Base-by-base conservation (phyloP, 2,329 filamentous ascomycete species). In the Tricladium varicosporioides region DNA sequence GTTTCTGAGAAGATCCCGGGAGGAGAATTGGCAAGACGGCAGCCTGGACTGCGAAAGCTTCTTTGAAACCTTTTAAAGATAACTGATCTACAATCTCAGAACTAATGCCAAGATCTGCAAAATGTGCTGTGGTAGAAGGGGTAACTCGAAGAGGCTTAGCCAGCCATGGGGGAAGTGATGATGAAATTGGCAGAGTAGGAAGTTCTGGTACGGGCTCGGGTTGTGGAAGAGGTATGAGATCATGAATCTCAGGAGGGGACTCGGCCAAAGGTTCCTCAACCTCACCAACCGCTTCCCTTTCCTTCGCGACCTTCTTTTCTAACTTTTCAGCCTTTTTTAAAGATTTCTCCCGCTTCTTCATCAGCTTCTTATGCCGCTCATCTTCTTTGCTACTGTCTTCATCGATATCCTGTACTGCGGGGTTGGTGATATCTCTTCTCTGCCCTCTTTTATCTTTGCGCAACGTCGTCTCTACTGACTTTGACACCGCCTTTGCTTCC, bases 161-260 rank as follows among this genome's bases (percentile, higher is more conserved):
- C 11, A 97, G 78, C 93, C 93, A 97, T 2, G 78, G 65, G 0
- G 93, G 93, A 2, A 96, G 77, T 1, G 89, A 88, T 31, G 91
- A 87, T 71, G 91, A 92, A n/a, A 81, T 81, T 1, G 87, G 84
- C 53, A 80, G 80, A 51, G 82, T 79, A 1, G 77, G 76, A 31
- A 81, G 74, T 47, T 85, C 80, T 1, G 79, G 75, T 1, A 84
- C 78, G 0, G 82, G 83, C 32, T 82, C 81, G 11, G 90, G 92
- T 64, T 96, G 92, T 7, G 92, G 92, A 16, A 96, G 77, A 5
- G 91, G 92, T 55, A 88, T 85, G 0, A 97, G 78, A 18, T 90
- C 91, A 70, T 92, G 86, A 2, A 86, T 70, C 65, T 83, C 79
- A 11, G 65, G 22, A 27, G 22, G 22, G 7, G 22, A 3, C 4